Percentiles rank a stretch among this genome's conserved stretches.
Evolutionary conservation across 2,329 filamentous ascomycete species (phyloP).

Genomic region (Penicillium fuscoglaucum): DNA sequence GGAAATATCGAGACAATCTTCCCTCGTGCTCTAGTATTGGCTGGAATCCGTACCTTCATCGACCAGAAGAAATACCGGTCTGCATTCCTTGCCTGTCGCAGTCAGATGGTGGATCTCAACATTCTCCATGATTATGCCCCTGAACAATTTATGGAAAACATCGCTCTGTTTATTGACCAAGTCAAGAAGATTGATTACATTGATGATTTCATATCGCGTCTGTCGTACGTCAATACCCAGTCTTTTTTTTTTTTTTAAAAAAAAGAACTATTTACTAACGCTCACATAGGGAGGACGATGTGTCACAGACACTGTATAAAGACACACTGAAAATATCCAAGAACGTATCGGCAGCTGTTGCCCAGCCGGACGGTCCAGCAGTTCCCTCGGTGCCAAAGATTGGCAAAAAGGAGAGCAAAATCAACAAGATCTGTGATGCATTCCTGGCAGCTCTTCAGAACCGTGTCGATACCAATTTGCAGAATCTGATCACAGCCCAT

Average conservation of each 20-base stretch:
- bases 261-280: slow-evolving; percentile 29
- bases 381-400: slow-evolving; percentile 9
- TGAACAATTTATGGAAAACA: slow-evolving; percentile 74
- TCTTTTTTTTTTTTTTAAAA: not conserved
- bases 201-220: slow-evolving; percentile 85
- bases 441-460: slow-evolving; percentile 68
- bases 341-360: slow-evolving; percentile 27
- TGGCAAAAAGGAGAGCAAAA: slow-evolving; percentile 56
- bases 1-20: slow-evolving; percentile 96
- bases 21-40: slow-evolving; percentile 86
- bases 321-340: slow-evolving; percentile 66
- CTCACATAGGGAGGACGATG: slow-evolving; percentile 71
- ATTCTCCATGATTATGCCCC: slow-evolving; percentile 94
- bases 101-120: slow-evolving; percentile 96
- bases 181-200: slow-evolving; percentile 78
- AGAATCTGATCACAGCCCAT: slow-evolving; percentile 91
- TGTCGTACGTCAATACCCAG: slow-evolving; percentile 59
- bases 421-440: slow-evolving; percentile 85
- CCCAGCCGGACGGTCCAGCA: slow-evolving; percentile 25
- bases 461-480: slow-evolving; percentile 66
- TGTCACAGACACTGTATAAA: slow-evolving; percentile 89
- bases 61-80: slow-evolving; percentile 76
- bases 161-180: slow-evolving; percentile 78
- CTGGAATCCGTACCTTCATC: slow-evolving; percentile 80
- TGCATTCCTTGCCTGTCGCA: slow-evolving; percentile 85